These are phyloP conservation scores for Scortechinia acanthostroma DNA, from an alignment of 2,329 filamentous ascomycete species.

Conservation along the genomic window DNA sequence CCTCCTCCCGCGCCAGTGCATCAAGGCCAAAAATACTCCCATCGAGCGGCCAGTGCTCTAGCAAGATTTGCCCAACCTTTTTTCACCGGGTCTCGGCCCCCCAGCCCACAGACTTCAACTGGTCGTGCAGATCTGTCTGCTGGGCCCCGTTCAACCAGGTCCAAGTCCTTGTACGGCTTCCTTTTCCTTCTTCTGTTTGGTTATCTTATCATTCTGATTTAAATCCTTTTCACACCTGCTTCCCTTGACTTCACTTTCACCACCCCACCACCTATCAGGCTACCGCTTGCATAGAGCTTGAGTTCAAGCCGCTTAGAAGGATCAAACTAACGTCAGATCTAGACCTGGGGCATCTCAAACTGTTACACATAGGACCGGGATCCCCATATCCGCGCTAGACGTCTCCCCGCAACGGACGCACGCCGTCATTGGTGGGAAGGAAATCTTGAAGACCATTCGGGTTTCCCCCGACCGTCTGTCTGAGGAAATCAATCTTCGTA, in stretches of 20 bases:
- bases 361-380: slow-evolving; percentile 54
- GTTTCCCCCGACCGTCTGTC: slow-evolving; percentile 45
- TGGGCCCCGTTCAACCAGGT: neutral
- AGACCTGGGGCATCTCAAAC: slow-evolving; percentile 41
- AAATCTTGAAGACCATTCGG: slow-evolving; percentile 59
- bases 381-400: slow-evolving; percentile 55
- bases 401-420: slow-evolving; percentile 56
- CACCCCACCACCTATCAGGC: too few species aligned
- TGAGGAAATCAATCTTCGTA: slow-evolving; percentile 57
- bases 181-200: neutral
- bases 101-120: slow-evolving; percentile 31
- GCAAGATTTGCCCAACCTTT: slow-evolving; percentile 45
- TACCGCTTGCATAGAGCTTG: too few species aligned
- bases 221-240: too few species aligned
- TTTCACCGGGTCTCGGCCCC: slow-evolving; percentile 40
- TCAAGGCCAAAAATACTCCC: slow-evolving; percentile 27
- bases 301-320: too few species aligned
- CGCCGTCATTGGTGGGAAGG: slow-evolving; percentile 56
- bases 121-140: neutral
- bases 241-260: too few species aligned
- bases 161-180: neutral
- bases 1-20: slow-evolving; percentile 7
- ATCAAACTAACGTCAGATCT: slow-evolving; percentile 1
- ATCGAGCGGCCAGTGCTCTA: slow-evolving; percentile 32
- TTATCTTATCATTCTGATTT: too few species aligned